Evolutionary conservation across 225 moss, liverwort and hornwort species (phyloP).

Genomic region (Polytrichum commune): DNA sequence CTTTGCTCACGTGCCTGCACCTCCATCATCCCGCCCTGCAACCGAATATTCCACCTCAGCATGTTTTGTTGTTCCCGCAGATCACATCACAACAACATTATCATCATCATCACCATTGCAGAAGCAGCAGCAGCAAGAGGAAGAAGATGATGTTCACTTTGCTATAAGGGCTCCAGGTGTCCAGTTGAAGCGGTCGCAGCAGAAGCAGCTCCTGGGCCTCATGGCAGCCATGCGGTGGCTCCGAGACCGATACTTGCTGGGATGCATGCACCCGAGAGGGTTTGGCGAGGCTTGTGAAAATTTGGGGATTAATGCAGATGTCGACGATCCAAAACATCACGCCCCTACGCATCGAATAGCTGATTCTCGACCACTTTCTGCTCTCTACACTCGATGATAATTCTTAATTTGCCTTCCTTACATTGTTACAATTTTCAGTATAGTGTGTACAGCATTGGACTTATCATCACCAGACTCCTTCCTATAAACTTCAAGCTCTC

Average conservation of each 20-base stretch:
- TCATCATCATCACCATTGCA: too few species aligned
- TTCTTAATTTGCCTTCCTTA: too few species aligned
- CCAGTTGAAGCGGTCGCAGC: background rate
- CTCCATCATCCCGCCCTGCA: slow-evolving; percentile 8
- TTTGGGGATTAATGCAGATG: too few species aligned
- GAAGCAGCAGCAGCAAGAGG: too few species aligned
- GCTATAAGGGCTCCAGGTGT: background rate
- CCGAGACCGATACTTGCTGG: slow-evolving; percentile 30
- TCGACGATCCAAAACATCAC: background rate
- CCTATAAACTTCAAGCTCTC: background rate
- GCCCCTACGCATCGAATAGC: background rate
- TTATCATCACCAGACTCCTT: background rate
- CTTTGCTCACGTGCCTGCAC: slow-evolving; percentile 24
- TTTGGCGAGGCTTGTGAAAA: too few species aligned
- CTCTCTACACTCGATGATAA: too few species aligned
- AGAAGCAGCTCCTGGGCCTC: slow-evolving; percentile 23
- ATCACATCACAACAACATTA: too few species aligned
- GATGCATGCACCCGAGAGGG: slow-evolving; percentile 20
- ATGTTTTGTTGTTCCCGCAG: too few species aligned
- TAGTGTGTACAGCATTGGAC: background rate
- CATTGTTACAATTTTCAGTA: background rate
- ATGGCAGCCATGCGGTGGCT: slow-evolving; percentile 40
- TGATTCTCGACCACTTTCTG: background rate
- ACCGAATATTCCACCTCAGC: background rate
- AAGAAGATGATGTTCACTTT: too few species aligned